These are phyloP conservation scores for Macadamia tetraphylla DNA, from an alignment of 164 flowering plant genomes.

Conservation along the genomic window DNA sequence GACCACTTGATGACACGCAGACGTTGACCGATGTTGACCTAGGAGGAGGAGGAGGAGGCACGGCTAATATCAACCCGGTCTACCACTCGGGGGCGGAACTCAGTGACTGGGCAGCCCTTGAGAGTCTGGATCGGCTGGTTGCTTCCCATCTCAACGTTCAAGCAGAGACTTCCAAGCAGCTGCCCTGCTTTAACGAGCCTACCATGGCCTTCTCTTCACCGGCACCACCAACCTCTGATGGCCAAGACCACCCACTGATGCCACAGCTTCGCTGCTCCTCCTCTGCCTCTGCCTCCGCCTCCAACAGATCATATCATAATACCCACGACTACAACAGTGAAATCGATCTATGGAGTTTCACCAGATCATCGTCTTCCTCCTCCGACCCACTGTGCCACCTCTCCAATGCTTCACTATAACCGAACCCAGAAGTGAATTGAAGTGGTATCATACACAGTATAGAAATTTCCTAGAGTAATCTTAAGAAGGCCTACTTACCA, in stretches of 20 bases:
- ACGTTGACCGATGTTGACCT: constrained; percentile 12
- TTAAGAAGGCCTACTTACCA: not conserved
- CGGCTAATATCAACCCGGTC: not conserved
- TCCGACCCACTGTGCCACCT: constrained; percentile 57
- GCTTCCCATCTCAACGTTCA: constrained; percentile 58
- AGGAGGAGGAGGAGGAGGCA: not conserved
- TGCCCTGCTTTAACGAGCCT: constrained; percentile 25
- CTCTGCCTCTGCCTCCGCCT: constrained; percentile 16
- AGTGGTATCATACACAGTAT: constrained; percentile 4
- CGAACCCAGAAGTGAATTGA: not conserved
- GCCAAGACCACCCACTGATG: constrained; percentile 9
- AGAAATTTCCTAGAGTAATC: not conserved
- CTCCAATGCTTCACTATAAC: constrained; percentile 32
- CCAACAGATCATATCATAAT: constrained; percentile 10
- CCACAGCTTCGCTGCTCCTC: constrained; percentile 5
- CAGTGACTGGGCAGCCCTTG: constrained; percentile 41
- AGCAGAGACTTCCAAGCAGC: constrained; percentile 29
- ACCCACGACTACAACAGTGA: constrained; percentile 33
- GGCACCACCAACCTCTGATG: not conserved
- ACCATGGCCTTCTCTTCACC: constrained; percentile 24
- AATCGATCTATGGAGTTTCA: constrained; percentile 54
- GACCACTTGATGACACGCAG: constrained; percentile 17
- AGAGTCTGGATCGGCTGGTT: constrained; percentile 43
- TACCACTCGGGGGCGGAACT: constrained; percentile 10
- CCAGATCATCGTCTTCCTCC: constrained; percentile 37